These are phyloP conservation scores for Quercus tomentella DNA, from an alignment of 331 rosid genomes.

Conservation along the genomic window DNA sequence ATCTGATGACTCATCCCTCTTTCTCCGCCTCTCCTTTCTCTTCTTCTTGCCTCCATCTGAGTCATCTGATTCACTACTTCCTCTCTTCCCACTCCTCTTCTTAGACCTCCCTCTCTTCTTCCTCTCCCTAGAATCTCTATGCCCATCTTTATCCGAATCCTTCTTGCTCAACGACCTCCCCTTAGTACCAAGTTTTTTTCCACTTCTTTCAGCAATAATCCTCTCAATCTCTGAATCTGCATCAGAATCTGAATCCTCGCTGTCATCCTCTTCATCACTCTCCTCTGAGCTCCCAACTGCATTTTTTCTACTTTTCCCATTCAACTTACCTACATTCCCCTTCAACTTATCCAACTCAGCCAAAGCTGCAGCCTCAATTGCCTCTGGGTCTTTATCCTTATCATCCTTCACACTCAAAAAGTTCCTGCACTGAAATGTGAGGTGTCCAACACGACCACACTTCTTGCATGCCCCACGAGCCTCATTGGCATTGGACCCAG, in stretches of 20 bases:
- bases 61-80: constrained; percentile 57
- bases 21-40: constrained; percentile 66
- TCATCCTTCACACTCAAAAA: constrained; percentile 72
- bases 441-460: constrained; percentile 96
- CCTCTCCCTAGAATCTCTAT: constrained; percentile 46
- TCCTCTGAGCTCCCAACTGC: constrained; percentile 53
- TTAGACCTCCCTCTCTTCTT: constrained; percentile 82
- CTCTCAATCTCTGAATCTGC: constrained; percentile 78
- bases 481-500: constrained; percentile 67
- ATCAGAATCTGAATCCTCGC: constrained; percentile 74
- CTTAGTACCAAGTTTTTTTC: constrained; percentile 49
- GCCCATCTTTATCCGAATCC: constrained; percentile 43
- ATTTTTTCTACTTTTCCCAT: constrained; percentile 32
- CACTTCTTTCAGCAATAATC: constrained; percentile 58
- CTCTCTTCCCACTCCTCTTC: constrained; percentile 66
- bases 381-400: constrained; percentile 61
- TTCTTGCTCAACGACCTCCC: constrained; percentile 32
- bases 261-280: constrained; percentile 69
- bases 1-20: constrained; percentile 56
- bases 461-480: constrained; percentile 90
- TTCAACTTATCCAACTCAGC: constrained; percentile 63
- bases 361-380: constrained; percentile 46
- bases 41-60: constrained; percentile 47
- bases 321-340: constrained; percentile 42
- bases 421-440: constrained; percentile 87